Evolutionary conservation across 2,329 filamentous ascomycete species (phyloP).

Genomic region (Pseudocercospora crystallina): DNA sequence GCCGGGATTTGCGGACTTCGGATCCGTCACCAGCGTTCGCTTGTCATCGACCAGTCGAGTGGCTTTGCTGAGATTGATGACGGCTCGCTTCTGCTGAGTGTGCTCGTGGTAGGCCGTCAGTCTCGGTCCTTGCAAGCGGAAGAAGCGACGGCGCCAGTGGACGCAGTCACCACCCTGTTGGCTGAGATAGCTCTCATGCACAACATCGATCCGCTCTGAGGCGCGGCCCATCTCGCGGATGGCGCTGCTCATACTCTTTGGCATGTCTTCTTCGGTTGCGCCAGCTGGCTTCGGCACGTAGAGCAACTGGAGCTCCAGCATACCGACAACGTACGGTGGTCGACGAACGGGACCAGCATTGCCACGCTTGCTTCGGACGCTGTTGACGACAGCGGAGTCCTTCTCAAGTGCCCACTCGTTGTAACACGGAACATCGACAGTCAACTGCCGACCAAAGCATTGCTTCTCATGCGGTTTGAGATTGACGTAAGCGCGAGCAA

Average conservation of each 20-base stretch:
- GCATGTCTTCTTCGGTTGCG: constrained; percentile 89
- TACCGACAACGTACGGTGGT: constrained; percentile 95
- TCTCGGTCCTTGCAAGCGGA: constrained; percentile 87
- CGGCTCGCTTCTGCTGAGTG: constrained; percentile 90
- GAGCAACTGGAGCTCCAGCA: constrained; percentile 87
- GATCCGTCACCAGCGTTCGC: constrained; percentile 76
- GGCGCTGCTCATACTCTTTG: constrained; percentile 98
- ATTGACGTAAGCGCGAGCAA: constrained; percentile 89
- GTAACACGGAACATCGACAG: constrained; percentile 89
- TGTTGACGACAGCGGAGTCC: constrained; percentile 67
- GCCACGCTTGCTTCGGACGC: constrained; percentile 81
- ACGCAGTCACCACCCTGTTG: constrained; percentile 98
- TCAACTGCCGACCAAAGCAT: constrained; percentile 84
- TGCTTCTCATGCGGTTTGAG: constrained; percentile 87
- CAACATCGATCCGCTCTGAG: constrained; percentile 72
- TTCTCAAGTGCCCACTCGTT: constrained; percentile 98
- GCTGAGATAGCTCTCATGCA: constrained; percentile 83
- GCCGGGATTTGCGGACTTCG: constrained; percentile 65
- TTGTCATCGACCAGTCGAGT: constrained; percentile 92
- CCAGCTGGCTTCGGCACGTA: constrained; percentile 93
- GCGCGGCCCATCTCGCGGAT: constrained; percentile 90
- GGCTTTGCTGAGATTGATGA: constrained; percentile 93
- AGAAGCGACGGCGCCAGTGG: constrained; percentile 98
- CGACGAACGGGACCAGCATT: constrained; percentile 64
- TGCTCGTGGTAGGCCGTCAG: constrained; percentile 95